Evolutionary conservation across 768 basidiomycete genomes (phyloP), one percentile per base, ranked within the genome.

Genomic region (Leccinum obscurum): DNA sequence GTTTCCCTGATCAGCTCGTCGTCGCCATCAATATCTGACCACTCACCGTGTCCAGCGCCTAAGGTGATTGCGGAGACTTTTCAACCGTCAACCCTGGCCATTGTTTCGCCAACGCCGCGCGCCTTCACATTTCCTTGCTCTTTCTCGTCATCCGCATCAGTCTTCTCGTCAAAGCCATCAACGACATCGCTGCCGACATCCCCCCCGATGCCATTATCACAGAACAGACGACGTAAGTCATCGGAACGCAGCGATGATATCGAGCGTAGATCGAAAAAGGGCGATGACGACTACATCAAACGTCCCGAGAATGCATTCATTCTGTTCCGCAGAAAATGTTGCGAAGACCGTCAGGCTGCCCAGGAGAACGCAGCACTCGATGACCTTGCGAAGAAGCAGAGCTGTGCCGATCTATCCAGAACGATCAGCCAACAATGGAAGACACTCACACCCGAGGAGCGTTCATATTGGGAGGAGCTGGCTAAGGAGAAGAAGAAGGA

Each of bases 251-350:
- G 79, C 72, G 76, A 71, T 56, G 66, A 72, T 56, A 67, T 76
- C 69, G 85, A 86, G 62, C 83, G 83, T 64, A 66, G 75, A 57
- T 72, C 80, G 9, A 80, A 77, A 72, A 80, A 87, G 78, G 89
- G 90, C 67, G 89, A 91, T 73, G 88, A 88, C 54, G 88, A 89
- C 74, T 92, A 92, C 69, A 85, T 92, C 78, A 90, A 90, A 73
- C 85, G 90, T 49, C 90, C 89, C 3, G 88, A 90, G 76, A 91
- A 92, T 68, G 90, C 90, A 6, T 92, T 91, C 79, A 92, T 92
- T 70, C 81, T 92, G 57, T 92, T 92, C 82, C 84, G 90, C 57
- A 83, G 89, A 66, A 85, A 88, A 67, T 89, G 87, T 75, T 89
- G 86, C 75, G 86, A 88, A 73, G 86, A 89, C 54, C 83, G 85